A percentile compares a stretch with the other conserved stretches of the same genome.
phyloP scores from a whole-genome alignment of 2,329 filamentous ascomycete species.

The Aspergillus sp. region DNA sequence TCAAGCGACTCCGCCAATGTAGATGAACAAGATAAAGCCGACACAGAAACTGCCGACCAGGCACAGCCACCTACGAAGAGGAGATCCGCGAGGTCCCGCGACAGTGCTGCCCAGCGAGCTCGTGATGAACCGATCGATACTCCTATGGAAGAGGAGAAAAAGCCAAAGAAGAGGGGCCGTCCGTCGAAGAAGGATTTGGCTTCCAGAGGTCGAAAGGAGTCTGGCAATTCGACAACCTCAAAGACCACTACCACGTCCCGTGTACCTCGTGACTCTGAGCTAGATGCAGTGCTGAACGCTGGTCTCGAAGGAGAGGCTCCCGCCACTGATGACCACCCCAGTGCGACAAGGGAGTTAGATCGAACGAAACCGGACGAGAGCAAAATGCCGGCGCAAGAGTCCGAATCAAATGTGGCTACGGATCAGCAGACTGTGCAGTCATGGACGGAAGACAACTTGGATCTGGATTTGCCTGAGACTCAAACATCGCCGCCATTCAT shows the following conservation, averaged over 20 bases:
- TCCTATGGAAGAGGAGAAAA: conserved; percentile 24
- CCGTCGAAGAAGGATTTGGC: conserved; percentile 29
- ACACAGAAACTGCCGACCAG: conserved; percentile 12
- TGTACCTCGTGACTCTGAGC: conserved; percentile 53
- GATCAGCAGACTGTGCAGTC: conserved; percentile 13
- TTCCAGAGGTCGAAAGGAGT: conserved; percentile 43
- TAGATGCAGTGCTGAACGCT: conserved; percentile 56
- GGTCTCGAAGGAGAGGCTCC: conserved; percentile 51
- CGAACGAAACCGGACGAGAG: conserved; percentile 5
- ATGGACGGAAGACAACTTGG: conserved; percentile 10
- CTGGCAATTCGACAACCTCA: conserved; percentile 39
- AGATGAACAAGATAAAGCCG: conserved; percentile 12
- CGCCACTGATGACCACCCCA: conserved; percentile 39
- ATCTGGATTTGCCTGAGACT: conserved; percentile 3
- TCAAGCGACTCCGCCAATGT: conserved; percentile 47
- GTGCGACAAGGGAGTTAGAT: conserved; percentile 19
- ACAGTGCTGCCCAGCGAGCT: conserved; percentile 38
- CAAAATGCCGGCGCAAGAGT: too few relatives aligned
- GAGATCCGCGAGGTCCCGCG: conserved; percentile 44
- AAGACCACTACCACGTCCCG: conserved; percentile 37
- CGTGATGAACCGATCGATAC: conserved; percentile 26
- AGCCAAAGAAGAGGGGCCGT: conserved; percentile 38
- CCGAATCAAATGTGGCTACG: conserved; percentile 3
- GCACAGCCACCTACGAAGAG: conserved; percentile 47
- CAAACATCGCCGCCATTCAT: conserved; percentile 4